Evolutionary conservation across 192 early-diverging fungal genomes (phyloP), one percentile per base, ranked within the genome.

Genomic region (Gonapodya sp.): DNA sequence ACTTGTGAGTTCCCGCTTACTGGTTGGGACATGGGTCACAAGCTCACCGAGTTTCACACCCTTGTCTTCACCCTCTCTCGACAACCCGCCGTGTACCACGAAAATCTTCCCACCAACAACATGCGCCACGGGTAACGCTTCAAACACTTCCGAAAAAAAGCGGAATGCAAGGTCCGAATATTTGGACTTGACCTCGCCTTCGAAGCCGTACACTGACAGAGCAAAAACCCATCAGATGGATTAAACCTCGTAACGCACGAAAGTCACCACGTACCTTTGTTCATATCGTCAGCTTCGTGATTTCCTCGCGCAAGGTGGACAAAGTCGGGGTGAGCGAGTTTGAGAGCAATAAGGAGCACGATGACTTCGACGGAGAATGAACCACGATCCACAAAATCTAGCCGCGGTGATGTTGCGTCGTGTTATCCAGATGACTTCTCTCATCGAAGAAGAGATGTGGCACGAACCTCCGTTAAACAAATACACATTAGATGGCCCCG

Each of bases 241-340:
- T 32, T 75, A 0, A 74, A 34, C 1, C 73, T 31, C 0, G 35
- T 24, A 80, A 80, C 31, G 0, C 31, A 30, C 73, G 31, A 1
- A 34, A 80, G 33, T 2, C 1, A 14, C 34, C n/a, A 0, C 0
- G 2, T 30, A 78, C 72, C 80, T 86, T 96, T 95, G 89, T 99
- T 99, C 98, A 99, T 98, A 84, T 96, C 94, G 80, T 95, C 93
- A 0, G 96, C 94, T 84, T 99, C 98, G 86, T 99, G 98, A 87
- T 99, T 99, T 35, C 98, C 98, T 78, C 98, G 93, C 36, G 93
- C 93, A 79, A 99, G 83, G 85, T 92, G 95, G 79, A 99, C 86
- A 31, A 86, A 82, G 18, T 94, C 85, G 18, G 98, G 98, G 82
- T 96, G 96, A 79, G 98, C 84, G 82, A 92, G 88, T 85, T 98